A percentile compares a stretch with the other conserved stretches of the same genome.
Conservation (phyloP, 176 grass and related monocot genomes). For the Thinopyrum elongatum region DNA sequence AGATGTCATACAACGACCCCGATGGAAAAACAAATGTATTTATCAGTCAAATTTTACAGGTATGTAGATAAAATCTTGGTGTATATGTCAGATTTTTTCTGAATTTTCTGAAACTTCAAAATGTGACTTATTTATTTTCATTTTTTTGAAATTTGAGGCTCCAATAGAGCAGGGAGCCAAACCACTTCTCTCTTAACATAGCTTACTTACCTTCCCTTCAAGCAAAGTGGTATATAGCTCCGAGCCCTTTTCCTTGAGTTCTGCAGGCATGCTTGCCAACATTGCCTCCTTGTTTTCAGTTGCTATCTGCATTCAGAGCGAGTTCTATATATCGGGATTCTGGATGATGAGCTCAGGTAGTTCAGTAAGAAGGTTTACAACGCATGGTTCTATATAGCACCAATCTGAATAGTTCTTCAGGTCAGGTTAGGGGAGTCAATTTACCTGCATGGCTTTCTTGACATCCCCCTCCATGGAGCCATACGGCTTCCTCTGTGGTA, state of each 20-base stretch:
- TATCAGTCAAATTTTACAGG: neutral
- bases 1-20: neutral
- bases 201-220: conserved; percentile 62
- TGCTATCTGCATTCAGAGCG: conserved; percentile 59
- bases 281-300: conserved; percentile 76
- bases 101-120: neutral
- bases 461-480: conserved; percentile 82
- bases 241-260: conserved; percentile 65
- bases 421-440: neutral
- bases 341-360: neutral
- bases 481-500: conserved; percentile 95
- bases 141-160: neutral
- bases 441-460: conserved; percentile 86
- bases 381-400: neutral
- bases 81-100: neutral
- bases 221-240: conserved; percentile 70
- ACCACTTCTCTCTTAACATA: neutral
- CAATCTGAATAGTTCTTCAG: neutral
- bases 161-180: neutral
- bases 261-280: conserved; percentile 64
- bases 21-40: neutral
- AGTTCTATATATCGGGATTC: neutral
- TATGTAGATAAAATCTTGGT: neutral
- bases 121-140: neutral
- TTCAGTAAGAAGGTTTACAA: neutral